Evolutionary conservation across 495 filamentous ascomycete genomes (phyloP), one percentile per base, ranked within the genome.

Genomic region (Aspergillus baeticus): DNA sequence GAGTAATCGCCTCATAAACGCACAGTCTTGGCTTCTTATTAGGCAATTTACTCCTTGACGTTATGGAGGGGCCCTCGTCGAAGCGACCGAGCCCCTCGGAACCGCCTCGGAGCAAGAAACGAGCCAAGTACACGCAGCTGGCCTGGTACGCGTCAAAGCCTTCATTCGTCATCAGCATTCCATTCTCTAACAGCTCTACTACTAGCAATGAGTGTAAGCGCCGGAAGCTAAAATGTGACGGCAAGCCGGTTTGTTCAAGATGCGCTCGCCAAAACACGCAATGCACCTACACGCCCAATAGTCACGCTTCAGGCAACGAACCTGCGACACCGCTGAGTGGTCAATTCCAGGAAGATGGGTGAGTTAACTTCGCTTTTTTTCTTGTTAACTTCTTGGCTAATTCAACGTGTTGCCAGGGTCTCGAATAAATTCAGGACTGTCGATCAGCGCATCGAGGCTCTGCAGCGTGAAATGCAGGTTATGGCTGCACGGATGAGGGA

Each of bases 191-290:
- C 51, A 36, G n/a, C n/a, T n/a, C n/a, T 3, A 45, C 38, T 35
- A 2, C 10, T 38, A 81, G 78, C 61, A 95, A 92, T 64, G 89
- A 96, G 65, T 96, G 91, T 74, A 95, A 95, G 62, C 79, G 90
- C 20, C 85, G 91, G 41, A 96, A 96, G 72, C 87, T 96, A 69
- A 95, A 94, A 67, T 96, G 91, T 70, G 92, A 91, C 66, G 91
- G 91, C 46, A 83, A 91, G 55, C 78, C 73, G 1, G 84, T 87
- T 1, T 96, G 91, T 63, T 82, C 86, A 49, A 81, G 91, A 58
- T 96, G 91, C 69, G 83, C 84, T 54, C 88, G 67, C 7, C 63
- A 74, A 22, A 51, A 90, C 56, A 79, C 91, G 52, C 79, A 78
- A 21, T 85, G 93, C 54, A 77, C 88, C 63, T 96, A 92, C 64